phyloP scores from a whole-genome alignment of 2,329 filamentous ascomycete genomes.

The Colletotrichum brevisporum region DNA sequence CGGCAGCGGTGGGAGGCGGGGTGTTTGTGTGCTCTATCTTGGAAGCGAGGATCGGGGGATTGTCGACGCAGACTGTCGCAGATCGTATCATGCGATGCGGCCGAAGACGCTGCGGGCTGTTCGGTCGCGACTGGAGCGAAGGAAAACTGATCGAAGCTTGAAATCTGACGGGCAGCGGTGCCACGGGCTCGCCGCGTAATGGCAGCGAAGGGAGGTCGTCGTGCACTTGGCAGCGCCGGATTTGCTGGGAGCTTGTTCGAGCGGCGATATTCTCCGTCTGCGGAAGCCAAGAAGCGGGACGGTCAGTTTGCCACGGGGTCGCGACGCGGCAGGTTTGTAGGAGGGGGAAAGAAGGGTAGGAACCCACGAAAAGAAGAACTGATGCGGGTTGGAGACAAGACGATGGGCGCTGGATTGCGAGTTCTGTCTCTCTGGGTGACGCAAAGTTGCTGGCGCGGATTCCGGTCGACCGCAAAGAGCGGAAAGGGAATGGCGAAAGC shows the following conservation, averaged over 20 bases:
- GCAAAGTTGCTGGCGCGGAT: slow-evolving; percentile 4
- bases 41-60: slow-evolving; percentile 7
- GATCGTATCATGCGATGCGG: slow-evolving; percentile 26
- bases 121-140: neutral
- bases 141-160: neutral
- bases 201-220: slow-evolving; percentile 6
- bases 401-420: neutral
- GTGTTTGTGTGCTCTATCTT: slow-evolving; percentile 9
- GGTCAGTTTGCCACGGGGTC: slow-evolving; percentile 10
- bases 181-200: neutral
- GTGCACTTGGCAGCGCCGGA: neutral
- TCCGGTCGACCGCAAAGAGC: slow-evolving; percentile 13
- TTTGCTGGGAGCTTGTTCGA: slow-evolving; percentile 8
- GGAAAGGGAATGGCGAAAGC: slow-evolving; percentile 8
- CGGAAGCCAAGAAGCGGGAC: neutral
- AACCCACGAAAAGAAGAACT: slow-evolving; percentile 2
- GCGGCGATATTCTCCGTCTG: slow-evolving; percentile 7
- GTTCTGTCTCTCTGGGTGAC: neutral
- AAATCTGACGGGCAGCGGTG: neutral
- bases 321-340: neutral
- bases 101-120: neutral
- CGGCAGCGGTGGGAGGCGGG: slow-evolving; percentile 16
- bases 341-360: neutral
- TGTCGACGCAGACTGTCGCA: slow-evolving; percentile 31
- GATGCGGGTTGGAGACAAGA: neutral